A percentile compares a stretch with the other conserved stretches of the same genome.
These are phyloP conservation scores for Truncatella angustata DNA, from an alignment of 2,329 filamentous ascomycete genomes.

Conservation along the genomic window DNA sequence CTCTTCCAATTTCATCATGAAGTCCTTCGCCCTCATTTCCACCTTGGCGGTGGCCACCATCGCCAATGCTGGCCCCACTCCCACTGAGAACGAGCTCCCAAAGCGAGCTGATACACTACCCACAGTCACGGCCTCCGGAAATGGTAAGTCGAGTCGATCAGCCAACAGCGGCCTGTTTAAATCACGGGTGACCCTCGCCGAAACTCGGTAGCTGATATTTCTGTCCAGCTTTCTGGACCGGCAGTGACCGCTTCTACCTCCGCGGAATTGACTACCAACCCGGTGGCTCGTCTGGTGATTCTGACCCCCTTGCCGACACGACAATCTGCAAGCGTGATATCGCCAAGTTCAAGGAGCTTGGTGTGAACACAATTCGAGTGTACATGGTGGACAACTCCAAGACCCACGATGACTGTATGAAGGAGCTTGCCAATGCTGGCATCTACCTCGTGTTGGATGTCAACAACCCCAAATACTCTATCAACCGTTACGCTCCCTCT, in stretches of 20 bases:
- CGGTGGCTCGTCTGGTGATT: conserved; percentile 52
- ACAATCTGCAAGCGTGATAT: conserved; percentile 76
- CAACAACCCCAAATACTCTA: conserved; percentile 85
- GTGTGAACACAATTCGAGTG: conserved; percentile 87
- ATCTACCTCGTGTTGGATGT: conserved; percentile 92
- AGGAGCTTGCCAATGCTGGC: conserved; percentile 72
- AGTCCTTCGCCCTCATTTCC: conserved; percentile 43
- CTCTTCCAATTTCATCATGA: conserved; percentile 41
- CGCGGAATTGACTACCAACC: conserved; percentile 63
- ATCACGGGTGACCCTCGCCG: too few species aligned
- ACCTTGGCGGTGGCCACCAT: conserved; percentile 44
- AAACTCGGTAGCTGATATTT: conserved; percentile 15
- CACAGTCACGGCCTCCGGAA: conserved; percentile 52
- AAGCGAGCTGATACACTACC: conserved; percentile 50
- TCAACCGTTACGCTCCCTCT: conserved; percentile 73
- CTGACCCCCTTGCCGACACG: conserved; percentile 75
- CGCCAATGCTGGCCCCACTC: conserved; percentile 49
- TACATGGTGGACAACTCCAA: conserved; percentile 88
- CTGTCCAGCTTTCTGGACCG: conserved; percentile 52
- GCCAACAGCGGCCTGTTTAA: too few species aligned
- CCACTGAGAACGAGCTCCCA: conserved; percentile 44
- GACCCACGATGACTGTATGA: conserved; percentile 85
- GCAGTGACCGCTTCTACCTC: conserved; percentile 54
- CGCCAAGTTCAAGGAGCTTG: conserved; percentile 76
- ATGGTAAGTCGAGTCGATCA: conserved; percentile 39